phyloP scores from a whole-genome alignment of 2,329 filamentous ascomycete genomes.

The Myriosclerotinia scirpicola region DNA sequence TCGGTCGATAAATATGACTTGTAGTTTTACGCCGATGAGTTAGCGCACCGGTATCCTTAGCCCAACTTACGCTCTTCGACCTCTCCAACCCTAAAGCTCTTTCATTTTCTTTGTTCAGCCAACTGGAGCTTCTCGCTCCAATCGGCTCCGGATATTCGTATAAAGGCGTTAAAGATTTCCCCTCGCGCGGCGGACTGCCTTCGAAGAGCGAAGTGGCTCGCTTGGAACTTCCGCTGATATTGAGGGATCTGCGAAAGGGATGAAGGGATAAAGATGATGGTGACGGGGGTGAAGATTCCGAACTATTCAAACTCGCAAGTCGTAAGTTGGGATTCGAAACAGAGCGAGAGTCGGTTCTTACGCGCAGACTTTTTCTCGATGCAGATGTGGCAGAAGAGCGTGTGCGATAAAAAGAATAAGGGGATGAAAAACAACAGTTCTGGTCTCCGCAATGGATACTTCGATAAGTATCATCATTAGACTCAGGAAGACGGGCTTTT shows the following conservation, averaged over 20 bases:
- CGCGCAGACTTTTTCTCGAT: too few relatives aligned
- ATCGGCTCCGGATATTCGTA: slow-evolving; percentile 14
- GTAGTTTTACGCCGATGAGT: too few relatives aligned
- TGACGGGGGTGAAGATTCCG: neutral
- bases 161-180: neutral
- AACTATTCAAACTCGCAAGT: neutral
- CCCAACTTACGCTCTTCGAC: neutral
- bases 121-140: slow-evolving; percentile 14
- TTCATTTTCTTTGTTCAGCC: neutral
- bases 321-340: slow-evolving; percentile 11
- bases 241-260: neutral
- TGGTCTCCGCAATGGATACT: slow-evolving; percentile 20
- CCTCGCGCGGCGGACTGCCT: neutral
- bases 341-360: neutral
- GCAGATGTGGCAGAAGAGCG: neutral
- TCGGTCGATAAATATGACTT: neutral
- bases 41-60: neutral
- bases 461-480: slow-evolving; percentile 7
- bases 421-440: slow-evolving; percentile 12
- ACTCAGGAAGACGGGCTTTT: neutral
- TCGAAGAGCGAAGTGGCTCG: slow-evolving; percentile 1
- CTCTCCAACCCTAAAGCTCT: neutral
- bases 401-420: slow-evolving; percentile 15
- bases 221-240: neutral
- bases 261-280: neutral